Evolutionary conservation across 768 basidiomycete species (phyloP).

Genomic region (Scleroderma citrinum): DNA sequence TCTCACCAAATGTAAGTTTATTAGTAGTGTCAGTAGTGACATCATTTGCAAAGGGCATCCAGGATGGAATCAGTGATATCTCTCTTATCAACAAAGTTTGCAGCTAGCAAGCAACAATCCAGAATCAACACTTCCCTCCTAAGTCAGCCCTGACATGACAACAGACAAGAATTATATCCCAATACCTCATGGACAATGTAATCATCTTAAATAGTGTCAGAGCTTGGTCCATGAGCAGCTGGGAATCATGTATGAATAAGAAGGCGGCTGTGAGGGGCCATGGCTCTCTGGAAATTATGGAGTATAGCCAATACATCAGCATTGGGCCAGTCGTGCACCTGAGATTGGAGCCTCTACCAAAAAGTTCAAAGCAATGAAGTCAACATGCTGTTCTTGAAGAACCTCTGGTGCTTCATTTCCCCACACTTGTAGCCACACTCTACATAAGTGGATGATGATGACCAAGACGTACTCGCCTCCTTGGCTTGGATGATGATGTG

Average conservation of each 20-base stretch:
- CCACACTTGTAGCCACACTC: neutral
- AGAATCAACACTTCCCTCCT: no score
- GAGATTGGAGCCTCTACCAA: neutral
- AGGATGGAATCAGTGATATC: no score
- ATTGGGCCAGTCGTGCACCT: conserved; percentile 31
- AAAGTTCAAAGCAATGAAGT: neutral
- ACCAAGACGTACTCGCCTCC: conserved; percentile 8
- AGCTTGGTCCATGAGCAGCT: no score
- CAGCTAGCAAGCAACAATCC: no score
- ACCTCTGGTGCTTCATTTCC: neutral
- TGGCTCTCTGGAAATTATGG: conserved; percentile 23
- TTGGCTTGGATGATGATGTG: neutral
- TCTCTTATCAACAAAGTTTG: no score
- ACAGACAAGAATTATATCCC: conserved; percentile 7
- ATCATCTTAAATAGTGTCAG: neutral
- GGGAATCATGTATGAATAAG: conserved; percentile 23
- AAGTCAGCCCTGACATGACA: conserved; percentile 16
- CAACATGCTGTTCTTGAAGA: neutral
- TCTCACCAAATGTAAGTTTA: no score
- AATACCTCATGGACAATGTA: no score
- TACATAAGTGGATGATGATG: no score
- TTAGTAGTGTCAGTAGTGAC: no score
- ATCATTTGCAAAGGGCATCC: no score
- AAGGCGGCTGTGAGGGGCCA: conserved; percentile 25
- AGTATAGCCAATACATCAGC: conserved; percentile 20